Percentiles rank a stretch among this genome's conserved stretches.
Evolutionary conservation across 2,329 filamentous ascomycete species (phyloP).

Genomic region (Penicillium crustosum): DNA sequence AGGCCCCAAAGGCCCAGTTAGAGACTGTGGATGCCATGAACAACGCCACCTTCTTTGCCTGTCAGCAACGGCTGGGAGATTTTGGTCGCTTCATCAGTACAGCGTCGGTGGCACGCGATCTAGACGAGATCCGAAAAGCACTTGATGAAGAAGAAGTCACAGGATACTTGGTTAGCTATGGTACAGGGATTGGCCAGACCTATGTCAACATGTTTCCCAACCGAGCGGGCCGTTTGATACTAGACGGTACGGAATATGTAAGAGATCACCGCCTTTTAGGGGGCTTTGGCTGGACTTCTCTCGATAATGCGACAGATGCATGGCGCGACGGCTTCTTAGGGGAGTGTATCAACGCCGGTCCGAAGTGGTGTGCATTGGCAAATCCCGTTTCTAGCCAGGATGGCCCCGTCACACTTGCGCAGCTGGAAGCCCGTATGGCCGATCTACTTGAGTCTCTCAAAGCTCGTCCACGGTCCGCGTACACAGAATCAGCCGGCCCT

Average conservation of each 20-base stretch:
- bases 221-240: constrained; percentile 16
- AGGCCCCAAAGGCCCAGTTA: constrained; percentile 8
- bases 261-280: constrained; percentile 15
- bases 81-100: constrained; percentile 21
- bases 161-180: constrained; percentile 19
- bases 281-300: constrained; percentile 19
- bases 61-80: constrained; percentile 16
- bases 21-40: constrained; percentile 18
- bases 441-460: constrained; percentile 10
- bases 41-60: constrained; percentile 18
- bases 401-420: constrained; percentile 5
- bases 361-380: constrained; percentile 17
- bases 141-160: constrained; percentile 16
- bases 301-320: constrained; percentile 18
- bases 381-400: not conserved
- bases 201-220: constrained; percentile 22
- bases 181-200: constrained; percentile 20
- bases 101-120: constrained; percentile 17
- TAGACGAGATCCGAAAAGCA: constrained; percentile 19
- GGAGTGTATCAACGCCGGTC: constrained; percentile 18
- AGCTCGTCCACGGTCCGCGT: constrained; percentile 14
- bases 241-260: constrained; percentile 20
- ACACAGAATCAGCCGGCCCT: constrained; percentile 13
- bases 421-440: constrained; percentile 13
- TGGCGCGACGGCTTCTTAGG: constrained; percentile 20